Percentiles rank a stretch among this genome's conserved stretches.
Evolutionary conservation across 2,329 filamentous ascomycete genomes (phyloP).

Genomic region (Scleromitrula shiraiana): DNA sequence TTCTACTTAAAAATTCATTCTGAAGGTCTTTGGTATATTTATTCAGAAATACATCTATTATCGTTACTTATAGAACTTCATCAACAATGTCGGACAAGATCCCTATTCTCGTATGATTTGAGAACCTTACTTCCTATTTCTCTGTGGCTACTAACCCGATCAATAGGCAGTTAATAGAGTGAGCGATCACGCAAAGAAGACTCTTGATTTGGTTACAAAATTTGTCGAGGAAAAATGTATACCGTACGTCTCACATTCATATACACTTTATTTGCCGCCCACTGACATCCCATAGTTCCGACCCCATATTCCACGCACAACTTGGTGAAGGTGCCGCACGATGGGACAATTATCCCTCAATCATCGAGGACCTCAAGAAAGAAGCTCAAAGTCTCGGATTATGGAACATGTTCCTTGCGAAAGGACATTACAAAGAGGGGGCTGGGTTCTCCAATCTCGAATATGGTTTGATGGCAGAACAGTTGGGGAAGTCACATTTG

Average conservation of each 20-base stretch:
- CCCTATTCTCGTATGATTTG: conserved; percentile 37
- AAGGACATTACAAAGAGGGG: conserved; percentile 90
- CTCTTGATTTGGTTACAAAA: conserved; percentile 80
- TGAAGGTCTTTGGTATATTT: too few species aligned
- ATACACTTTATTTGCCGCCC: conserved; percentile 6
- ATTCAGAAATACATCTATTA: neutral
- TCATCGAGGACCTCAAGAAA: conserved; percentile 84
- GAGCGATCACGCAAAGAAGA: conserved; percentile 77
- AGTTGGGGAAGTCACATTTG: conserved; percentile 75
- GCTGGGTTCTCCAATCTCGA: conserved; percentile 93
- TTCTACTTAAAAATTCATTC: neutral
- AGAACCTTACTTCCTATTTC: conserved; percentile 2
- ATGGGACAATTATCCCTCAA: conserved; percentile 70
- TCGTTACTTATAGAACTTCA: neutral
- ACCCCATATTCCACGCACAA: conserved; percentile 72
- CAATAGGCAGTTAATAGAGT: conserved; percentile 42
- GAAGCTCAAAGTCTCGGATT: conserved; percentile 77
- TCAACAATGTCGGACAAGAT: conserved; percentile 38
- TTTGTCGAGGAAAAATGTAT: conserved; percentile 97
- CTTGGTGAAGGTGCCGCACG: conserved; percentile 64
- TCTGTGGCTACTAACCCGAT: conserved; percentile 13
- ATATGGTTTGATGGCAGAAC: conserved; percentile 96
- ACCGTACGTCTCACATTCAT: conserved; percentile 43
- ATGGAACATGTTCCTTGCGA: conserved; percentile 98
- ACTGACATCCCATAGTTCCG: conserved; percentile 46